A percentile compares a stretch with the other conserved stretches of the same genome.
These are phyloP conservation scores for Papiliotrema laurentii DNA, from an alignment of 1,284 basidiomycete species.

Conservation along the genomic window DNA sequence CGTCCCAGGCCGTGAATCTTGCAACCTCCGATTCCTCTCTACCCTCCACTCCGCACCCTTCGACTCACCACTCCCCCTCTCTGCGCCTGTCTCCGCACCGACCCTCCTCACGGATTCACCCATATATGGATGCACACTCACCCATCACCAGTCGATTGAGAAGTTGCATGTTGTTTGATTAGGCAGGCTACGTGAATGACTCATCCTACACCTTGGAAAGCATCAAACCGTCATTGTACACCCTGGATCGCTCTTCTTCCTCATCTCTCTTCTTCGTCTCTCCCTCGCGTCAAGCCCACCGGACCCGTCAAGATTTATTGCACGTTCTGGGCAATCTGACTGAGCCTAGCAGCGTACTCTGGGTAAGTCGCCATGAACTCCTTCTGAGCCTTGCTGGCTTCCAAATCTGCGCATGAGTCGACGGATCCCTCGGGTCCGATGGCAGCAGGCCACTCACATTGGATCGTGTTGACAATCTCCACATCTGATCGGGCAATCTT, in stretches of 20 bases:
- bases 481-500: conserved; percentile 86
- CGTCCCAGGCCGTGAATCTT: no score
- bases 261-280: neutral
- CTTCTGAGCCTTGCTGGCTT: conserved; percentile 9
- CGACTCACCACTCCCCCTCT: no score
- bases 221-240: neutral
- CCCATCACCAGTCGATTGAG: no score
- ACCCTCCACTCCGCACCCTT: no score
- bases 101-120: no score
- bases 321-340: neutral
- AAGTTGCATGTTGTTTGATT: neutral
- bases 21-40: no score
- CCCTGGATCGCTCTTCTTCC: neutral
- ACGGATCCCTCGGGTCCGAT: neutral
- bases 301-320: neutral
- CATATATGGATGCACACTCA: no score
- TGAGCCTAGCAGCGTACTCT: neutral
- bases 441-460: conserved; percentile 62
- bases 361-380: neutral
- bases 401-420: conserved; percentile 7
- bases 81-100: no score
- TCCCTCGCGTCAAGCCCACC: neutral
- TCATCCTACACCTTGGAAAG: neutral
- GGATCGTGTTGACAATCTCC: conserved; percentile 83
- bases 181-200: neutral